These are phyloP conservation scores for Talaromyces sp. DNA, from an alignment of 2,329 filamentous ascomycete genomes.

Conservation along the genomic window DNA sequence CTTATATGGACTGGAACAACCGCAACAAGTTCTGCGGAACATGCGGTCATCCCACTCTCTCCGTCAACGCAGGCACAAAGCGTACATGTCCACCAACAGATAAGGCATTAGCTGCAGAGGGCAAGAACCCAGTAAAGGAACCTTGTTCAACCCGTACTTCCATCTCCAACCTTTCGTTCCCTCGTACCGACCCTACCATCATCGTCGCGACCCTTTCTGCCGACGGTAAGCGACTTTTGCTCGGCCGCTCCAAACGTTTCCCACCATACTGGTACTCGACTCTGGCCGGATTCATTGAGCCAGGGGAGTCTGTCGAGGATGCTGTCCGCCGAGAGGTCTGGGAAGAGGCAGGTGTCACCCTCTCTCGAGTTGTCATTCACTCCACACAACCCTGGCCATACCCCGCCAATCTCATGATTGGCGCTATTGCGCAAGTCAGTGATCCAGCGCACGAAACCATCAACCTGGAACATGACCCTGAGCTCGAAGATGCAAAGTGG, in stretches of 20 bases:
- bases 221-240: constrained; percentile 72
- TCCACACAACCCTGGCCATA: constrained; percentile 87
- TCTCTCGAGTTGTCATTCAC: constrained; percentile 76
- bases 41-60: constrained; percentile 77
- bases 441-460: constrained; percentile 76
- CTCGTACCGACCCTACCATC: constrained; percentile 87
- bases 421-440: constrained; percentile 76
- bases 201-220: constrained; percentile 89
- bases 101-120: constrained; percentile 30
- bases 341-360: constrained; percentile 75
- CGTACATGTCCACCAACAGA: constrained; percentile 45
- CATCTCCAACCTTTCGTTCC: constrained; percentile 87
- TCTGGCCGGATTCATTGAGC: constrained; percentile 81
- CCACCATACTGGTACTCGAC: constrained; percentile 84
- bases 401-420: constrained; percentile 81
- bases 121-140: constrained; percentile 47
- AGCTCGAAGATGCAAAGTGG: constrained; percentile 88
- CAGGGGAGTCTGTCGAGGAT: constrained; percentile 80
- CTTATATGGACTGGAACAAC: constrained; percentile 88
- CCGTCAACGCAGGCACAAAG: constrained; percentile 44
- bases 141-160: constrained; percentile 79
- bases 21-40: constrained; percentile 89
- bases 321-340: constrained; percentile 79
- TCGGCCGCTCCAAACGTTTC: constrained; percentile 82
- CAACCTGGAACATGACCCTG: constrained; percentile 79